Base-by-base conservation (phyloP, 257 asterid genomes). In the Solanum bukasovii region DNA sequence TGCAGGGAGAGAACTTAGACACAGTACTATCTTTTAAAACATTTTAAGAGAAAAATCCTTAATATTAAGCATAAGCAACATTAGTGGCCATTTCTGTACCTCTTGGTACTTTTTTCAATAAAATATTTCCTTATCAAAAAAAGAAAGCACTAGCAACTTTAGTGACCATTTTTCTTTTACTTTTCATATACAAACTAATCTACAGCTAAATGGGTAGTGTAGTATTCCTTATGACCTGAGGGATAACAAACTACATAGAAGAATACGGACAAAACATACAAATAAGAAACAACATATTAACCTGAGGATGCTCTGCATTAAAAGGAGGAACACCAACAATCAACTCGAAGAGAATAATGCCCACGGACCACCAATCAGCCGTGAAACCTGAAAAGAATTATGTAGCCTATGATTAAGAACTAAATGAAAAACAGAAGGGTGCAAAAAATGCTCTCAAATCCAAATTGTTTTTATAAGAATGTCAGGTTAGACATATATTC, bases 331-430 rank as follows among this genome's bases (percentile, higher is more conserved):
- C 94, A 78, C 99, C 99, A 89, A 96, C 98, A 89, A 97, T 93
- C 95, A 97, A 83, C 96, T 97, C 99, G 67, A 97, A 97, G 70
- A 97, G 92, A 89, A 97, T 95, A 90, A 97, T 96, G 86, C 99
- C 99, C 88, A 97, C 99, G 40, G 99, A 97, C 99, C 99, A 97
- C 99, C 99, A 97, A 97, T 97, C 99, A 38, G 99, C 99, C 67
- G 98, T 95, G 87, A 92, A 94, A 72, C 94, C 99, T 97, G 94
- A 88, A 77, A 78, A 86, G 90, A 89, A 70, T 42, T 83, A 86
- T 20, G 82, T 37, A 46, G 74, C 70, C 70, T 81, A 81, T 38
- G 59, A 40, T 77, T 77, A 81, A 52, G 63, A 52, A 81, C 37
- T 29, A 49, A 16, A 46, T 46, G 33, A n/a, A 10, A 81, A 81